Conservation (phyloP, 495 filamentous ascomycete species). For the Hyaloscypha bicolor region DNA sequence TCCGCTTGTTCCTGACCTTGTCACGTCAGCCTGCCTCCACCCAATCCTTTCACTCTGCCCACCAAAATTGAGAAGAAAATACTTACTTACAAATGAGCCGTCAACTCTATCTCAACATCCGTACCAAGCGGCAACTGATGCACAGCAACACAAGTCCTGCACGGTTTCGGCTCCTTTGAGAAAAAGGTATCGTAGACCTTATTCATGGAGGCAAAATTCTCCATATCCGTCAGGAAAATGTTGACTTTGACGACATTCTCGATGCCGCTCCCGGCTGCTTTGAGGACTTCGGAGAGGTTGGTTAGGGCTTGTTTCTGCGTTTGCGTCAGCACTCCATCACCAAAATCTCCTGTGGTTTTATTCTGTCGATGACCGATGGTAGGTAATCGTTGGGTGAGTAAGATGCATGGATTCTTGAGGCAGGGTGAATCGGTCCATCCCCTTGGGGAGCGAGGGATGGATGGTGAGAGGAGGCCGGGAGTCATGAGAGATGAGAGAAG, state of each 20-base stretch:
- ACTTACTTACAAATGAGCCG: constrained; percentile 47
- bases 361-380: neutral
- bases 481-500: constrained; percentile 26
- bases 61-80: neutral
- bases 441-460: no score
- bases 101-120: constrained; percentile 75
- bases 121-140: constrained; percentile 64
- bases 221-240: constrained; percentile 68
- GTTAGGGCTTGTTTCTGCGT: constrained; percentile 51
- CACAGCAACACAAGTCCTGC: constrained; percentile 68
- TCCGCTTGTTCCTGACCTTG: neutral
- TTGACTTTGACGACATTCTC: constrained; percentile 71
- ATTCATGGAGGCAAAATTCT: constrained; percentile 68
- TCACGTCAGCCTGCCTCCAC: neutral
- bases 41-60: neutral
- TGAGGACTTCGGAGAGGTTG: constrained; percentile 49
- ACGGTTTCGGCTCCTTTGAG: constrained; percentile 57
- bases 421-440: no score
- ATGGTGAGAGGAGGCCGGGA: neutral
- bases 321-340: neutral
- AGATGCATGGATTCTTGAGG: no score
- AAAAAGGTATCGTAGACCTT: constrained; percentile 60
- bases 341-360: no score
- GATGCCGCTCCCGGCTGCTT: constrained; percentile 46
- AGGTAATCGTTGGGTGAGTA: neutral